phyloP scores from a whole-genome alignment of 169 alveolate species.

The Eimeria maxima region DNA sequence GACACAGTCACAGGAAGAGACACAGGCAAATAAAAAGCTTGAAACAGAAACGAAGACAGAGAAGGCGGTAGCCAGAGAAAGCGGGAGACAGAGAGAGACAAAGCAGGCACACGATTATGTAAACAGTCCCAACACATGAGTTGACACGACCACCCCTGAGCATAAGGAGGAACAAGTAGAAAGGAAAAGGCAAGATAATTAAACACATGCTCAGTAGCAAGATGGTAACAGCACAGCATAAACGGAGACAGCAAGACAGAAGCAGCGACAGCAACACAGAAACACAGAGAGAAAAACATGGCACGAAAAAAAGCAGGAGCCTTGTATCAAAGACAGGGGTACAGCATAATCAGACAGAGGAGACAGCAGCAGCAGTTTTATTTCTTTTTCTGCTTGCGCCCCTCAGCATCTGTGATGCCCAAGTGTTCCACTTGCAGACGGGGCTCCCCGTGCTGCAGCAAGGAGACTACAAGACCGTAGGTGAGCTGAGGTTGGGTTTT shows the following conservation, averaged over 20 bases:
- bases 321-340: too few species aligned
- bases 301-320: not conserved
- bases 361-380: not conserved
- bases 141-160: not conserved
- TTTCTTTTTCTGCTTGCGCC: not conserved
- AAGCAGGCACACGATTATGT: not conserved
- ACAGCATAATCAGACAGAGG: not conserved
- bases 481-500: not conserved
- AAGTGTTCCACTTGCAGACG: not conserved
- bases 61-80: not conserved
- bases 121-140: not conserved
- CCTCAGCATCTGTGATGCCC: conserved; percentile 12
- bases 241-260: not conserved
- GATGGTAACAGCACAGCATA: not conserved
- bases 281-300: not conserved
- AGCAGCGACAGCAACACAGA: not conserved
- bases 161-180: not conserved
- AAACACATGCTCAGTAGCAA: not conserved
- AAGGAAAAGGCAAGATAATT: not conserved
- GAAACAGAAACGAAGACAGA: not conserved
- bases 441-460: not conserved
- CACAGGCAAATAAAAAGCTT: too few species aligned
- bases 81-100: not conserved
- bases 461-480: not conserved
- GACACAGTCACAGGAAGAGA: not conserved